Conservation (phyloP, 768 basidiomycete genomes). For the Austroboletus festivus region DNA sequence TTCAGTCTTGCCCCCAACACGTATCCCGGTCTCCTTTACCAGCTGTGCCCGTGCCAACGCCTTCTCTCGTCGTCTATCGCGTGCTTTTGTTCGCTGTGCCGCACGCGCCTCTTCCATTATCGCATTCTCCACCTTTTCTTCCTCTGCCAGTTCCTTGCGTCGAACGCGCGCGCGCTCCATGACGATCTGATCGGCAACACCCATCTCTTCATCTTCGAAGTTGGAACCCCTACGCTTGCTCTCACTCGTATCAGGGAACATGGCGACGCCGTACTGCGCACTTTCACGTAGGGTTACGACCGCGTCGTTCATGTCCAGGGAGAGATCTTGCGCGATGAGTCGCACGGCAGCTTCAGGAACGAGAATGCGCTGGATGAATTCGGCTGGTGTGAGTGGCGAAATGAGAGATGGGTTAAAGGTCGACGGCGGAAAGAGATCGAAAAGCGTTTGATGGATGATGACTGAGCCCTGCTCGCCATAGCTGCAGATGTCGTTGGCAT, state of each 20-base stretch:
- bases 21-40: conserved; percentile 4
- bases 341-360: conserved; percentile 82
- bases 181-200: conserved; percentile 40
- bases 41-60: conserved; percentile 21
- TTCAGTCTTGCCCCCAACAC: neutral
- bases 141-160: conserved; percentile 40
- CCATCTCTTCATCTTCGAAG: conserved; percentile 32
- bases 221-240: conserved; percentile 34
- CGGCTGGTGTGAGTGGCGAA: conserved; percentile 63
- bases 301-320: conserved; percentile 45
- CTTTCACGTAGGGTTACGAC: conserved; percentile 68
- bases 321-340: conserved; percentile 79
- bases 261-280: conserved; percentile 76
- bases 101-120: conserved; percentile 23
- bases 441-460: conserved; percentile 75
- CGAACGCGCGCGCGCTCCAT: conserved; percentile 42
- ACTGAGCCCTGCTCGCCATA: conserved; percentile 85
- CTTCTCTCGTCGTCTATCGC: conserved; percentile 18
- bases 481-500: conserved; percentile 37
- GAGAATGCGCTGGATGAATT: conserved; percentile 82
- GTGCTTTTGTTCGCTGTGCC: conserved; percentile 21
- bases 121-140: conserved; percentile 35
- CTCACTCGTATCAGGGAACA: conserved; percentile 61
- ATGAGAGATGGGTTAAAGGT: conserved; percentile 52
- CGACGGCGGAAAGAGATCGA: conserved; percentile 67